Conservation (phyloP, 352 stramenopile species). For the Globisporangium camurandrum region DNA sequence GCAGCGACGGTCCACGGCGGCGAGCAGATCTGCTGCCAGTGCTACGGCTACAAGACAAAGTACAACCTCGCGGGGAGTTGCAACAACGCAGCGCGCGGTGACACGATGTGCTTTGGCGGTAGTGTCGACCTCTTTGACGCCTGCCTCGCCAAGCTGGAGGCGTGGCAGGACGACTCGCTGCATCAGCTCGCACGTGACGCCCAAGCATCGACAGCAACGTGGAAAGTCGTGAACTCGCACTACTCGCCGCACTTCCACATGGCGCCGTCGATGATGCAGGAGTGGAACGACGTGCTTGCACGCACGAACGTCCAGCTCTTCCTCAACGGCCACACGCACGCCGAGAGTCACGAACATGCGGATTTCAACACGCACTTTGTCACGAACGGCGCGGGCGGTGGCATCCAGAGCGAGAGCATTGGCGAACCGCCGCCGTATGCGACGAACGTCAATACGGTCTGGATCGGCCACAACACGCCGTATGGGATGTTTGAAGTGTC, state of each 20-base stretch:
- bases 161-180: conserved; percentile 55
- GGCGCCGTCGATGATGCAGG: conserved; percentile 50
- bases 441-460: conserved; percentile 35
- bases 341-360: conserved; percentile 61
- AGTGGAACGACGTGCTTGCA: conserved; percentile 48
- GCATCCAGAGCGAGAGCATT: conserved; percentile 72
- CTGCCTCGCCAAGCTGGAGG: conserved; percentile 46
- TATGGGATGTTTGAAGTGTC: conserved; percentile 74
- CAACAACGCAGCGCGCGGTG: conserved; percentile 34
- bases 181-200: conserved; percentile 43
- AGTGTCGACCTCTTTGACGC: conserved; percentile 50
- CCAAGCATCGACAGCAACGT: conserved; percentile 44
- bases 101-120: conserved; percentile 40
- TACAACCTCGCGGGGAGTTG: conserved; percentile 33
- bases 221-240: conserved; percentile 73
- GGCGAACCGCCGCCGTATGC: conserved; percentile 36
- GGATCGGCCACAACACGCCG: conserved; percentile 41
- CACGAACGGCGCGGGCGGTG: conserved; percentile 60
- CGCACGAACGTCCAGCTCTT: conserved; percentile 43
- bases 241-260: conserved; percentile 75
- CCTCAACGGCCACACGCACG: conserved; percentile 73
- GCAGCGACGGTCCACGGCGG: conserved; percentile 47
- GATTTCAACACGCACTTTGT: conserved; percentile 69
- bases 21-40: conserved; percentile 72
- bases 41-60: conserved; percentile 62